Evolutionary conservation across 371 early-diverging fungal species (phyloP).

Genomic region (Mucor velutinosus): DNA sequence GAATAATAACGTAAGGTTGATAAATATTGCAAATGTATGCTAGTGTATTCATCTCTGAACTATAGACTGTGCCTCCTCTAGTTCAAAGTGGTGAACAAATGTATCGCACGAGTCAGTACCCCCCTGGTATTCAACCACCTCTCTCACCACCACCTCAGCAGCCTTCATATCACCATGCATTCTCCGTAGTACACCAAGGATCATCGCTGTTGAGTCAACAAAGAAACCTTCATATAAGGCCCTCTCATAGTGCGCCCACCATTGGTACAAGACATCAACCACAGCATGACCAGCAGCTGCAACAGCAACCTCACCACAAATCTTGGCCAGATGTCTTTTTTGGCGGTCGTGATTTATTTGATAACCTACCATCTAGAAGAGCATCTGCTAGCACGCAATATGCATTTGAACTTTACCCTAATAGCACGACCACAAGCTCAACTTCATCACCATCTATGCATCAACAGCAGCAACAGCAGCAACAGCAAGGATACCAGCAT

Average conservation of each 20-base stretch:
- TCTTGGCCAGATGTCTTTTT: constrained; percentile 18
- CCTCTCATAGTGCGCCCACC: neutral
- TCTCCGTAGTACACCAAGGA: neutral
- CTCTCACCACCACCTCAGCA: neutral
- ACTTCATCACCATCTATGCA: neutral
- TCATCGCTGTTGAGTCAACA: neutral
- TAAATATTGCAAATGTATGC: neutral
- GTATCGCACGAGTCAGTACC: neutral
- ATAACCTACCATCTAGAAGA: constrained; percentile 14
- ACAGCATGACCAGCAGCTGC: neutral
- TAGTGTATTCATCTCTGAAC: neutral
- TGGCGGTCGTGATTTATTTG: constrained; percentile 18
- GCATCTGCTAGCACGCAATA: constrained; percentile 11
- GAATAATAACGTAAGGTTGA: constrained; percentile 5
- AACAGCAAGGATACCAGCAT: neutral
- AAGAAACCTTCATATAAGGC: neutral
- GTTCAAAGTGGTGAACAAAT: constrained; percentile 2
- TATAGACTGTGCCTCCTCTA: constrained; percentile 6
- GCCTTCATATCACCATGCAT: neutral
- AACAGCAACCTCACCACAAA: neutral
- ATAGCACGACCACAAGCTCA: constrained; percentile 8
- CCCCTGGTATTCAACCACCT: neutral
- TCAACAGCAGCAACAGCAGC: neutral
- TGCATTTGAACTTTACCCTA: constrained; percentile 13
- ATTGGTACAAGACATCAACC: constrained; percentile 5